Evolutionary conservation across 495 filamentous ascomycete species (phyloP), one percentile per base, ranked within the genome.

Genomic region (Emericellopsis terricola): DNA sequence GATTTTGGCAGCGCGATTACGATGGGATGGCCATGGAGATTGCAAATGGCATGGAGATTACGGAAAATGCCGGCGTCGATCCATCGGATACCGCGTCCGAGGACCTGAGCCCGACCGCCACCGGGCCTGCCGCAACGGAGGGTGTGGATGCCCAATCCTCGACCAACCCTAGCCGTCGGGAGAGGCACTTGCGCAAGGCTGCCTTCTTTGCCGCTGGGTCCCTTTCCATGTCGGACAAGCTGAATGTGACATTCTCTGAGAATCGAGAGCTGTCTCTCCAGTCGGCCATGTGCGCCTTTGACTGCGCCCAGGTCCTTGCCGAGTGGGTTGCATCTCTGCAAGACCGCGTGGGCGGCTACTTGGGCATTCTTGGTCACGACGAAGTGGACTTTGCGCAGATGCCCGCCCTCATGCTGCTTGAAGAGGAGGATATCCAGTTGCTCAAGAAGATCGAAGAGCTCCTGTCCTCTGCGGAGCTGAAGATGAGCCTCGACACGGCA

Each of bases 261-360:
- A 84, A 78, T 19, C 71, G 85, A 19, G 89, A 96, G 46, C 64
- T 97, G n/a, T 87, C 89, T 1, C 62, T 96, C 17, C 85, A 92
- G 42, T 86, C 84, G 10, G 82, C 81, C 5, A 76, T 97, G 69
- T 96, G 86, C 51, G 71, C 78, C 9, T 92, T 94, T 49, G 89
- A 97, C 46, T 96, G 89, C 45, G 80, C 85, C n/a, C 84, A 93
- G 47, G 84, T 97, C 0, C 73, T 97, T 16, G 87, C 89, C 1
- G 89, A 97, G 53, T 97, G 89, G 89, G 71, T 91, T 28, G 79
- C 80, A 10, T 93, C 87, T 0, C 77, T 97, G 8, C 89, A 97
- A 52, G 85, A 94, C 51, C 79, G 89, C 8, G 81, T 94, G 31
- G 91, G 87, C 0, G 71, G 76, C 2, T 91, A 82, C 45, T 55